Conservation (phyloP, 352 stramenopile species). For the Phytophthora colocasiae region DNA sequence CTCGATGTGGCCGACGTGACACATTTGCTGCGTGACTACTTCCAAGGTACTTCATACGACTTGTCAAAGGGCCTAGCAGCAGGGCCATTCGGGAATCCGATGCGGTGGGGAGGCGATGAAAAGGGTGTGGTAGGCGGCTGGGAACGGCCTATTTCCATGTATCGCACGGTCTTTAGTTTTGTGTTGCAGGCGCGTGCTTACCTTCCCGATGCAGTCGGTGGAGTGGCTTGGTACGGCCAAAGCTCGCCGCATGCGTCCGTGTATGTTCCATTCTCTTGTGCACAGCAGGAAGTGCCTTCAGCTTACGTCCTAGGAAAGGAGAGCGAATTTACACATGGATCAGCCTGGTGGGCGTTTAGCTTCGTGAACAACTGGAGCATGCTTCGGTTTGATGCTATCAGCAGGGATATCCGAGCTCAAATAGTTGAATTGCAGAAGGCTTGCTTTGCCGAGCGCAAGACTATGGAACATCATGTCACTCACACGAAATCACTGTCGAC, state of each 20-base stretch:
- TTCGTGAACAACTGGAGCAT: conserved; percentile 91
- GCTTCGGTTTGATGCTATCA: conserved; percentile 83
- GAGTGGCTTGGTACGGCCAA: conserved; percentile 75
- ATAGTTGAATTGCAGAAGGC: conserved; percentile 50
- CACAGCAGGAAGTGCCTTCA: conserved; percentile 51
- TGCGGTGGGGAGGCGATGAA: conserved; percentile 82
- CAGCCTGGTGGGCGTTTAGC: conserved; percentile 87
- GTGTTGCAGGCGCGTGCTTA: conserved; percentile 59
- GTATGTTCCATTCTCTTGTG: conserved; percentile 79
- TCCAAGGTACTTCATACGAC: conserved; percentile 91
- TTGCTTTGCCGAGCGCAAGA: conserved; percentile 40
- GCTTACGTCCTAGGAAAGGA: conserved; percentile 75
- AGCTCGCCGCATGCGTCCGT: conserved; percentile 73
- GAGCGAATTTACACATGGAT: conserved; percentile 68
- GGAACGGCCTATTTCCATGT: conserved; percentile 93
- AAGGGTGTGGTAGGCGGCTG: conserved; percentile 74
- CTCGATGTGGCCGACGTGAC: conserved; percentile 77
- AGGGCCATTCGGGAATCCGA: conserved; percentile 91
- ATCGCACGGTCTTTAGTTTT: conserved; percentile 91
- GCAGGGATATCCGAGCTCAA: conserved; percentile 56
- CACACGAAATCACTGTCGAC: conserved; percentile 19
- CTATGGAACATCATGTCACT: conserved; percentile 37
- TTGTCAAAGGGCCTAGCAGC: conserved; percentile 84
- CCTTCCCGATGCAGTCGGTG: conserved; percentile 59
- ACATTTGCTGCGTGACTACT: conserved; percentile 88